These are phyloP conservation scores for Jatropha curcas DNA, from an alignment of 345 rosid genomes.

Conservation along the genomic window DNA sequence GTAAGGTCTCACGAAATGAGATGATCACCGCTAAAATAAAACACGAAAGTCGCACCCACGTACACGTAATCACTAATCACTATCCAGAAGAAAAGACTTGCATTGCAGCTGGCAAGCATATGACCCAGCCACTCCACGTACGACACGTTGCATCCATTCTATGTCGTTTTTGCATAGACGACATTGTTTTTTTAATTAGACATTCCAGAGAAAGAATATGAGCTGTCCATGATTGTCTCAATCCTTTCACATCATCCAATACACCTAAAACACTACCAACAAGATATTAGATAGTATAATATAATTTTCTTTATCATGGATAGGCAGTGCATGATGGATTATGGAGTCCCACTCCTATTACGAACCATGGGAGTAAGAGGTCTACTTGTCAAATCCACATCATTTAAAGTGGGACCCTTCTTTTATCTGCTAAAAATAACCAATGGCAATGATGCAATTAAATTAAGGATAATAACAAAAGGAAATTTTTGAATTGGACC, in stretches of 20 bases:
- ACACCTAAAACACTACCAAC: not conserved
- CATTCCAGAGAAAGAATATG: no score
- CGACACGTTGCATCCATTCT: not conserved
- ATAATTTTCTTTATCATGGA: no score
- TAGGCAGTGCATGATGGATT: not conserved
- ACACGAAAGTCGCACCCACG: not conserved
- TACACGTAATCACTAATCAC: no score
- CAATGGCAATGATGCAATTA: no score
- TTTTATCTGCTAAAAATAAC: not conserved
- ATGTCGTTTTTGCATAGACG: not conserved
- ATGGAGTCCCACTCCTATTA: not conserved
- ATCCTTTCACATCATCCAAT: not conserved
- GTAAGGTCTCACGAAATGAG: no score
- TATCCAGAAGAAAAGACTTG: no score
- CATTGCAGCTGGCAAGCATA: conserved; percentile 21
- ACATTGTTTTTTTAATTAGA: not conserved
- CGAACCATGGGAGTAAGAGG: not conserved
- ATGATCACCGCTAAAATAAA: not conserved
- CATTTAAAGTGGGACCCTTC: not conserved
- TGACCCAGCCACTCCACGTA: not conserved
- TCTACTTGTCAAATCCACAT: conserved; percentile 1
- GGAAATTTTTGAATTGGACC: not conserved
- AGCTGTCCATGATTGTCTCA: not conserved
- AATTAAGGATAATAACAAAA: not conserved
- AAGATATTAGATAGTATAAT: not conserved